These are phyloP conservation scores for Pseudocercospora vitis DNA, from an alignment of 2,329 filamentous ascomycete species.

Conservation along the genomic window DNA sequence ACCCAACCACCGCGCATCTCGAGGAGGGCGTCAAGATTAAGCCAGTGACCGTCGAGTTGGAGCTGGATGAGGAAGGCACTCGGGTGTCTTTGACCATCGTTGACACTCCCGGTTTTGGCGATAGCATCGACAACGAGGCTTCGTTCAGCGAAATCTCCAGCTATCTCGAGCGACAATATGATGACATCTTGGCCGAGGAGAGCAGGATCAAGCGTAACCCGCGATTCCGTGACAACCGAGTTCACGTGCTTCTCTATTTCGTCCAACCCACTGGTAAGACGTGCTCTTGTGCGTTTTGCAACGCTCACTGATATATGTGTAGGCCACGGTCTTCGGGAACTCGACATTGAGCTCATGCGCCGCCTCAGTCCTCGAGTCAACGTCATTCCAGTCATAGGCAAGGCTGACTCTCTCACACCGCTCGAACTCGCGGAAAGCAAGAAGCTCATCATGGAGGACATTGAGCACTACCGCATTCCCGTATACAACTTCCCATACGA, in stretches of 20 bases:
- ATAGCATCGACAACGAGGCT: constrained; percentile 95
- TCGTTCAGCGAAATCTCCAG: constrained; percentile 98
- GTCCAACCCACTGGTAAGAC: constrained; percentile 84
- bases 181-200: constrained; percentile 98
- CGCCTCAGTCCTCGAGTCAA: constrained; percentile 97
- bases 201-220: constrained; percentile 99
- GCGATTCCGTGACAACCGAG: constrained; percentile 97
- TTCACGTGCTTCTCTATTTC: constrained; percentile 98
- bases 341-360: constrained; percentile 99
- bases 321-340: constrained; percentile 77
- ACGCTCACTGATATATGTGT: constrained; percentile 14
- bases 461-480: constrained; percentile 98
- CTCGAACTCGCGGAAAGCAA: constrained; percentile 97
- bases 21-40: constrained; percentile 99
- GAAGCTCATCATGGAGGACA: constrained; percentile 99
- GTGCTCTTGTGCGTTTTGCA: not conserved
- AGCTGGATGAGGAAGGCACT: constrained; percentile 96
- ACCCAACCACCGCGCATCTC: constrained; percentile 80
- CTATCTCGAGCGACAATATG: constrained; percentile 98
- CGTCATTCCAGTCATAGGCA: constrained; percentile 97
- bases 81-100: constrained; percentile 98
- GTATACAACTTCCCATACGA: constrained; percentile 99
- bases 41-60: constrained; percentile 93
- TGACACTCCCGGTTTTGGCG: constrained; percentile 96
- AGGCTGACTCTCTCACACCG: constrained; percentile 94